Base-by-base conservation (phyloP, 805 yeast species). In the Yarrowia porcina region DNA sequence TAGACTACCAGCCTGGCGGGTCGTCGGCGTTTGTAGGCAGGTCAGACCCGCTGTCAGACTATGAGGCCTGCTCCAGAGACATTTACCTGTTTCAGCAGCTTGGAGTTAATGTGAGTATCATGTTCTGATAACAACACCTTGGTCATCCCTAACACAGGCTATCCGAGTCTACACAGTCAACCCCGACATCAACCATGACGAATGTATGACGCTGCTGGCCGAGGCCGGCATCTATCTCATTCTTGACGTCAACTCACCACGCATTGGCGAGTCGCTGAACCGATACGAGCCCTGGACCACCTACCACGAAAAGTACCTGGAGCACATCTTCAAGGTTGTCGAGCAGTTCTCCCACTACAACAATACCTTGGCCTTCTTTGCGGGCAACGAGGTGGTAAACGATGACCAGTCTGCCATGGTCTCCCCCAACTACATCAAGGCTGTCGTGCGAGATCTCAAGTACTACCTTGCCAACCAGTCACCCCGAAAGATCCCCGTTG, bases 1-100 rank as follows among this genome's bases (percentile, higher is more conserved):
- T 92, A 20, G 98, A 90, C 74, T 92, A 92, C 75, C 97, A 92
- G 73, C 97, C 97, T 0, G 96, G 97, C 64, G 97, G 97, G 7
- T 87, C 96, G 2, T 88, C 96, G 13, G 82, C 87, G 66, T 77
- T 87, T 65, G 38, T 28, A 28, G 61, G 61, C 11, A 38, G 38
- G 4, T 80, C 85, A 4, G 97, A 93, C 73, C 96, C 97, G 1
- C 77, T 93, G 69, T 88, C 90, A 1, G 96, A 90, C 44, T 77
- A 80, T 11, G 75, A 73, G 1, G 77, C 83, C 1, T 93, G 98
- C 76, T 73, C 82, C 61, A 79, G 97, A 70, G 98, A 93, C 70
- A 80, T 92, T 63, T 85, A 87, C n/a, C 83, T 85, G 68, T 73
- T 76, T 69, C 49, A 83, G 65, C 73, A 72, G 12, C 79, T 92